These are phyloP conservation scores for Hypoxylon subgilvum DNA, from an alignment of 495 filamentous ascomycete species.

Conservation along the genomic window DNA sequence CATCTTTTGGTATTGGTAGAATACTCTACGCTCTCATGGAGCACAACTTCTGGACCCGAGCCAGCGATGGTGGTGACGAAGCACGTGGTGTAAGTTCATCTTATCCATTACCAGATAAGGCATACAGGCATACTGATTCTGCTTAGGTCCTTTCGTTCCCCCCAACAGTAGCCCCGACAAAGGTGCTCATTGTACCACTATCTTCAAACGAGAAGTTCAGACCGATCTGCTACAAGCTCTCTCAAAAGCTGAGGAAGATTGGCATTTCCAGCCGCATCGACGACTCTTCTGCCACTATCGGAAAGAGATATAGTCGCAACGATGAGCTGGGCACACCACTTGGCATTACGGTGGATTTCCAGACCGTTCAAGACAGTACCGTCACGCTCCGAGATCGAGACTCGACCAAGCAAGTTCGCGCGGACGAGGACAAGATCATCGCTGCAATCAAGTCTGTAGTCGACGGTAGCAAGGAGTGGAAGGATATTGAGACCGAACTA, in stretches of 20 bases:
- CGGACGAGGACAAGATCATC: conserved; percentile 65
- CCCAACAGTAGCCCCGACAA: conserved; percentile 73
- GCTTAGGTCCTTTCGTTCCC: conserved; percentile 74
- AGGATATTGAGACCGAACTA: conserved; percentile 62
- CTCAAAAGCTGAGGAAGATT: conserved; percentile 62
- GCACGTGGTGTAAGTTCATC: conserved; percentile 65
- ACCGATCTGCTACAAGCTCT: conserved; percentile 61
- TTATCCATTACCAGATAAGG: not conserved
- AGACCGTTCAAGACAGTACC: conserved; percentile 71
- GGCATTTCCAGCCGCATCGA: conserved; percentile 72
- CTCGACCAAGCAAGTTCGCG: conserved; percentile 73
- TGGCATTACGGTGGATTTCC: conserved; percentile 76
- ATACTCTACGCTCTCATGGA: conserved; percentile 70
- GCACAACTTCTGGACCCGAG: conserved; percentile 70
- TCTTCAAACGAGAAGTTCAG: conserved; percentile 66
- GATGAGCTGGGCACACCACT: conserved; percentile 77
- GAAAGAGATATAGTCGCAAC: conserved; percentile 75
- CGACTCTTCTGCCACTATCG: conserved; percentile 71
- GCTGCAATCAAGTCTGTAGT: conserved; percentile 65
- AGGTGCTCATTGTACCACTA: conserved; percentile 76
- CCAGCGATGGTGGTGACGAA: conserved; percentile 68
- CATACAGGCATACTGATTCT: conserved; percentile 34
- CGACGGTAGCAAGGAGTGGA: conserved; percentile 66
- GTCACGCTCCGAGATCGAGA: conserved; percentile 77
- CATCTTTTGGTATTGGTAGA: conserved; percentile 73